Percentiles rank a stretch among this genome's conserved stretches.
Evolutionary conservation across 1,284 basidiomycete species (phyloP).

Genomic region (Trichosporon asahii): DNA sequence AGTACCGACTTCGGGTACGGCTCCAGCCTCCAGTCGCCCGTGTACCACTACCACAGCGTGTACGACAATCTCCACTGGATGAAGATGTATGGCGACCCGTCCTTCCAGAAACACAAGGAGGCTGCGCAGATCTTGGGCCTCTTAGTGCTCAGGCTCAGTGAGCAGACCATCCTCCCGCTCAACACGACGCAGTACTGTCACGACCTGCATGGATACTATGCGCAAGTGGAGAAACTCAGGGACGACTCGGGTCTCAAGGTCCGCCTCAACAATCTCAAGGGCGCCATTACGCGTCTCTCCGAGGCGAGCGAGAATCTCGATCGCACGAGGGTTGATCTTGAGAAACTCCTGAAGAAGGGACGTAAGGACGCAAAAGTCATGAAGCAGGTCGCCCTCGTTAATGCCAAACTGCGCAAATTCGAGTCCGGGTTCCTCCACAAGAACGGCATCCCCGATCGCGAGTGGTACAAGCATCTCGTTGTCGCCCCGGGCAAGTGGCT

Average conservation of each 20-base stretch:
- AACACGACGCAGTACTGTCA: conserved; percentile 72
- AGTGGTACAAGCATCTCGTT: conserved; percentile 81
- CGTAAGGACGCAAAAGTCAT: conserved; percentile 61
- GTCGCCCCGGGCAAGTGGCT: conserved; percentile 88
- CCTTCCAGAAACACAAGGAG: conserved; percentile 68
- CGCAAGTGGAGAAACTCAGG: conserved; percentile 44
- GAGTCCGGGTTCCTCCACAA: conserved; percentile 81
- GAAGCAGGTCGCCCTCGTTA: conserved; percentile 63
- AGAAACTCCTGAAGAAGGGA: conserved; percentile 42
- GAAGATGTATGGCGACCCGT: conserved; percentile 65
- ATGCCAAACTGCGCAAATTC: conserved; percentile 68
- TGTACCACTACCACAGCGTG: conserved; percentile 68
- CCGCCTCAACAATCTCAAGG: conserved; percentile 56
- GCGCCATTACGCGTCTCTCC: conserved; percentile 58
- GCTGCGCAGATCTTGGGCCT: conserved; percentile 66
- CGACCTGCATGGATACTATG: conserved; percentile 63
- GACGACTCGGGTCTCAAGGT: conserved; percentile 27
- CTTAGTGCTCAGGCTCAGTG: conserved; percentile 61
- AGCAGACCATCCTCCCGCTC: conserved; percentile 62
- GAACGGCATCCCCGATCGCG: conserved; percentile 69
- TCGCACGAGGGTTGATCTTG: conserved; percentile 25
- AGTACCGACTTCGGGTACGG: conserved; percentile 53
- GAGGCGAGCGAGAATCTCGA: conserved; percentile 60
- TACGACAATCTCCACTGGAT: conserved; percentile 76
- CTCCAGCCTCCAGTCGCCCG: conserved; percentile 57